A percentile compares a stretch with the other conserved stretches of the same genome.
Conservation (phyloP, 2,329 filamentous ascomycete genomes). For the Arthrobotrys musiformis region DNA sequence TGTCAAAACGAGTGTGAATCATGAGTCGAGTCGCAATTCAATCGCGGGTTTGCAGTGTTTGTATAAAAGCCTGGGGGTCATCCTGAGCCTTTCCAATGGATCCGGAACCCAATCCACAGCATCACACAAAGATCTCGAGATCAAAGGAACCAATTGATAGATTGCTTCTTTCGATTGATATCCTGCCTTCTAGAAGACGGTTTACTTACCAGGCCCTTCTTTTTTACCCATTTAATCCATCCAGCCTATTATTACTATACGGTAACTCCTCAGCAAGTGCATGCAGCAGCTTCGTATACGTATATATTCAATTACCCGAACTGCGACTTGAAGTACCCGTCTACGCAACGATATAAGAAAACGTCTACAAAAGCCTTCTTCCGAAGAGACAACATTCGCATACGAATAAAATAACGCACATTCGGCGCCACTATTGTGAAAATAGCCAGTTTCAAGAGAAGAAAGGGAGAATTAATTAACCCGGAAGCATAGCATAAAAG, state of each 20-base stretch:
- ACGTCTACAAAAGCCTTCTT: neutral
- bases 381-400: neutral
- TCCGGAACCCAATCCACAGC: neutral
- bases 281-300: constrained; percentile 25
- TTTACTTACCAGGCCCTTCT: neutral
- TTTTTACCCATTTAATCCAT: constrained; percentile 29
- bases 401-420: constrained; percentile 51
- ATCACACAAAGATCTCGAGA: constrained; percentile 16
- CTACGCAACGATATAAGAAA: neutral
- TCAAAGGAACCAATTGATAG: neutral
- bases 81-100: constrained; percentile 4
- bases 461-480: constrained; percentile 16
- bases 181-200: constrained; percentile 17
- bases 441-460: constrained; percentile 46
- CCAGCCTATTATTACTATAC: constrained; percentile 20
- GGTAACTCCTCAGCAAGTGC: constrained; percentile 22
- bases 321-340: neutral
- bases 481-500: constrained; percentile 11
- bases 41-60: constrained; percentile 26
- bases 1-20: constrained; percentile 32
- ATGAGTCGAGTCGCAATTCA: constrained; percentile 20
- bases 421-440: constrained; percentile 9
- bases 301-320: constrained; percentile 32
- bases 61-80: constrained; percentile 41
- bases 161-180: neutral